Evolutionary conservation across 805 yeast genomes (phyloP), one percentile per base, ranked within the genome.

Genomic region (Wickerhamomyces canadensis): DNA sequence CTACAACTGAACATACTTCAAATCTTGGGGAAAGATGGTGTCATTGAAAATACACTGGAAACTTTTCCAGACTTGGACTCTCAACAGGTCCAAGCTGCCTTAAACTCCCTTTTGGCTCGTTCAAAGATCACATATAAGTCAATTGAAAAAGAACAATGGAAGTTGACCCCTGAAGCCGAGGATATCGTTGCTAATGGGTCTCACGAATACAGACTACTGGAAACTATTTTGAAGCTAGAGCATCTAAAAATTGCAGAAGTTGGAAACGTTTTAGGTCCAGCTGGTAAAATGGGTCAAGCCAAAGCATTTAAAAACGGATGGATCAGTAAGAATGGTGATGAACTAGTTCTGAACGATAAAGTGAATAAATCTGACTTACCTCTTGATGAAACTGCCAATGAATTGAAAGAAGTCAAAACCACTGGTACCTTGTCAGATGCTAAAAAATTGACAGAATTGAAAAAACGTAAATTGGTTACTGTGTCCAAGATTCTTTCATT

Each of bases 301-400:
- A 80, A 89, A 55, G 99, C 98, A 14, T 94, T 93, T 75, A 91
- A 88, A 64, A 89, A 89, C 61, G 94, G 95, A 29, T 93, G 99
- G 99, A 80, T 93, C 53, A 67, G 75, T 46, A 93, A 94, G 61
- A 84, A 82, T 41, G 94, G 91, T 40, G 95, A 84, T 51, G 78
- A 72, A 54, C 73, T 91, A 50, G 75, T 85, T 35, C 59, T 84
- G 21, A 76, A 57, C 35, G 65, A 59, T 1, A 64, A 78, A 45
- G 68, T 80, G 23, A 63, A 68, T 34, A 67, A 65, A 28, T 61
- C 57, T 5, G 50, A 58, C 13, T 60, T 70, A 38, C 87, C 88
- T 26, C 64, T 60, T 10, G 96, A 86, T 62, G 69, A 67, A 33
- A 84, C 89, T 13, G 83, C 82, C 36, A 65, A 64, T 18, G 76